Conservation (phyloP, 2,329 filamentous ascomycete species). For the Pseudocercospora eumusae region DNA sequence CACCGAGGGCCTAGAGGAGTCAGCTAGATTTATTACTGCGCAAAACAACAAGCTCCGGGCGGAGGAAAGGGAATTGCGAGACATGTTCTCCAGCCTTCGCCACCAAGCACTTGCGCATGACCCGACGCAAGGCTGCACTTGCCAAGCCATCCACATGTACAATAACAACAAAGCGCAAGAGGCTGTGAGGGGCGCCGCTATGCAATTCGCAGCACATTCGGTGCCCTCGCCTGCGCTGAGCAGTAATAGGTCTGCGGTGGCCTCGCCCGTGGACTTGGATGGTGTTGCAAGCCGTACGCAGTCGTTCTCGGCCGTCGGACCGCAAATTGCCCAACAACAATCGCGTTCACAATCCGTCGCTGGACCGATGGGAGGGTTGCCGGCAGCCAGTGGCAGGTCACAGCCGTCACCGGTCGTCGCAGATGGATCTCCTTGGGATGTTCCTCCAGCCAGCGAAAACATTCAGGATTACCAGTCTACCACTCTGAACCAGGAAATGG, state of each 20-base stretch:
- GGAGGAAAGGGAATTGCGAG: constrained; percentile 38
- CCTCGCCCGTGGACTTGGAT: constrained; percentile 18
- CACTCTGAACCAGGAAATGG: constrained; percentile 5
- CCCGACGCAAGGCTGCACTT: constrained; percentile 36
- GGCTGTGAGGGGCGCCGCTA: constrained; percentile 27
- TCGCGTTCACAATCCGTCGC: constrained; percentile 15
- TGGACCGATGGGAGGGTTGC: constrained; percentile 5
- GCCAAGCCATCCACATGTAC: constrained; percentile 38
- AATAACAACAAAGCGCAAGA: constrained; percentile 37
- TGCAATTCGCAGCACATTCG: constrained; percentile 12
- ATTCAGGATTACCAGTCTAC: background rate
- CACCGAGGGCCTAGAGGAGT: constrained; percentile 53
- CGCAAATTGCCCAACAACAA: constrained; percentile 10
- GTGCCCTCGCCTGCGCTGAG: constrained; percentile 29
- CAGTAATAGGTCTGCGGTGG: constrained; percentile 19
- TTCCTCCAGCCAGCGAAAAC: background rate
- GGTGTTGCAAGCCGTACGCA: constrained; percentile 21
- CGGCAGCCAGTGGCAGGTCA: background rate
- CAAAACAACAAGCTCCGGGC: constrained; percentile 37
- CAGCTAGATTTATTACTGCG: constrained; percentile 43
- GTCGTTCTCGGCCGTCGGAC: constrained; percentile 21
- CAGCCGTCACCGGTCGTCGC: constrained; percentile 3
- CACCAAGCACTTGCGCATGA: constrained; percentile 39
- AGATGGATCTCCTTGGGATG: background rate
- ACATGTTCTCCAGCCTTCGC: constrained; percentile 38